Evolutionary conservation across 1,139 yeast species (phyloP).

Genomic region (Candida labiduridarum): DNA sequence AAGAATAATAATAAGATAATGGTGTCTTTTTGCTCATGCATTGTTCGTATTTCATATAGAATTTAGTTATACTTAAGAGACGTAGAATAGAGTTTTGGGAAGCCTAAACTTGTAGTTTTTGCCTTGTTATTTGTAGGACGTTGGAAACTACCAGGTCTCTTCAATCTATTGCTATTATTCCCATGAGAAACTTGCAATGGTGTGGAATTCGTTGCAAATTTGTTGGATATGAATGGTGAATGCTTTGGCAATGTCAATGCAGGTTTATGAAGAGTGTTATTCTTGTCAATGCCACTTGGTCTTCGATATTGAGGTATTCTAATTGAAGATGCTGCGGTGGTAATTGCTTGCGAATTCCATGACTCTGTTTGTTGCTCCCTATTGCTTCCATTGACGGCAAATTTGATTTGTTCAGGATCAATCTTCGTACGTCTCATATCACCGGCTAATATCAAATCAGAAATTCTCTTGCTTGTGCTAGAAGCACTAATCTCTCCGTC

Average conservation of each 20-base stretch:
- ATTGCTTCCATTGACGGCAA: background rate
- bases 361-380: background rate
- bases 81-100: slow-evolving; percentile 28
- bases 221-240: slow-evolving; percentile 43
- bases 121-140: slow-evolving; percentile 25
- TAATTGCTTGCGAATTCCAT: background rate
- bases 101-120: slow-evolving; percentile 29
- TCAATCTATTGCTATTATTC: slow-evolving; percentile 24
- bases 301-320: slow-evolving; percentile 47
- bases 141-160: slow-evolving; percentile 55
- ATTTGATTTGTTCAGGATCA: slow-evolving; percentile 2
- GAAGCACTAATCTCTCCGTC: background rate
- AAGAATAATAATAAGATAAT: background rate
- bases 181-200: slow-evolving; percentile 19
- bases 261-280: slow-evolving; percentile 17
- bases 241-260: slow-evolving; percentile 24
- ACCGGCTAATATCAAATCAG: slow-evolving; percentile 7
- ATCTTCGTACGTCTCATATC: slow-evolving; percentile 6
- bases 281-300: slow-evolving; percentile 21
- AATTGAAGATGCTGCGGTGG: slow-evolving; percentile 18
- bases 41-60: slow-evolving; percentile 2
- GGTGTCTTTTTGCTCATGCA: slow-evolving; percentile 11
- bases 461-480: slow-evolving; percentile 5
- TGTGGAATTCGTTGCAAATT: slow-evolving; percentile 14
- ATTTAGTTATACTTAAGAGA: slow-evolving; percentile 19